These are phyloP conservation scores for Geum urbanum DNA, from an alignment of 306 rosid species.

Conservation along the genomic window DNA sequence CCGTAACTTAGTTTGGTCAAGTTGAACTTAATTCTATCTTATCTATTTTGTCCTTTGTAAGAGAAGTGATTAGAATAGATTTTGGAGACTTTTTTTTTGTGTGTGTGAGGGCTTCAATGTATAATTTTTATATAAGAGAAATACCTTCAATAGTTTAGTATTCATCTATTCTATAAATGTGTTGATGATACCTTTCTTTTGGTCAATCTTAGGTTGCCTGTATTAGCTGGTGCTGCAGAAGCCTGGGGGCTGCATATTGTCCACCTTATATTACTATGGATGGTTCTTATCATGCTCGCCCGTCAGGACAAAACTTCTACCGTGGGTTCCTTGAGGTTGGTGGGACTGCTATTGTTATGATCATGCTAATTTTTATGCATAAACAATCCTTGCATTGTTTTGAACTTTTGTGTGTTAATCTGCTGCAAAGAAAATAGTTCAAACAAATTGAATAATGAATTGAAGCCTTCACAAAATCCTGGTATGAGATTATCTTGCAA, in stretches of 20 bases:
- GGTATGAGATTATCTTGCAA: constrained; percentile 5
- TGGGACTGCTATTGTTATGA: background rate
- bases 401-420: constrained; percentile 19
- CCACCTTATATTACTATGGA: constrained; percentile 84
- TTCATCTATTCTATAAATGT: background rate
- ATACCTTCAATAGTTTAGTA: background rate
- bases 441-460: too few species aligned
- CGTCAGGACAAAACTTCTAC: constrained; percentile 73
- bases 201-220: constrained; percentile 66
- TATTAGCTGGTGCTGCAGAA: constrained; percentile 93
- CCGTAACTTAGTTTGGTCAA: background rate
- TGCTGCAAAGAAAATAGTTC: constrained; percentile 20
- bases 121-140: background rate
- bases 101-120: background rate
- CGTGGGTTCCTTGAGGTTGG: constrained; percentile 51
- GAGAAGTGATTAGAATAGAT: background rate
- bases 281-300: constrained; percentile 65
- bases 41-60: background rate
- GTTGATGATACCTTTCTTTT: background rate
- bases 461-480: too few species aligned
- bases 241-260: constrained; percentile 78
- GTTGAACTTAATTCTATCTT: background rate
- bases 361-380: background rate
- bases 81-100: background rate
- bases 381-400: background rate